Evolutionary conservation across 1,139 yeast genomes (phyloP).

Genomic region (Starmera stellimalicola): DNA sequence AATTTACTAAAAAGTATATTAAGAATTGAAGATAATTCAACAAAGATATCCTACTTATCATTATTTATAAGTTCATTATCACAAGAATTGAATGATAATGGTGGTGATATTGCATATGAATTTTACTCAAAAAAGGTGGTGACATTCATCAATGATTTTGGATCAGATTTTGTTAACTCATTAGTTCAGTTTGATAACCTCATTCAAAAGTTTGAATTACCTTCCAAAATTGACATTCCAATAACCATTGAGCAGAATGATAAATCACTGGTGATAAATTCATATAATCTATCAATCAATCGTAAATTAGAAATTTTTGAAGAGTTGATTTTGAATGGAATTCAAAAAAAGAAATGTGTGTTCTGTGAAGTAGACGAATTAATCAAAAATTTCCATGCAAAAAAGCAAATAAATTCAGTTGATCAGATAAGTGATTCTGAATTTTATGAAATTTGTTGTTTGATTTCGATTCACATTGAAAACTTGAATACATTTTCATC

Average conservation of each 20-base stretch:
- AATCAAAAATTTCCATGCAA: neutral
- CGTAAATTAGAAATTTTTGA: neutral
- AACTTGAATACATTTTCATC: constrained; percentile 5
- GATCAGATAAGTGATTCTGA: constrained; percentile 11
- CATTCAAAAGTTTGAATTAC: neutral
- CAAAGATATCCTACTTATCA: constrained; percentile 8
- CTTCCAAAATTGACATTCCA: too few relatives aligned
- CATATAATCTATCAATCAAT: neutral
- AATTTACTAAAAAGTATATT: constrained; percentile 10
- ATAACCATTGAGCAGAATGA: too few relatives aligned
- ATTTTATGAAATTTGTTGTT: constrained; percentile 11
- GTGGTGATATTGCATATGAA: neutral
- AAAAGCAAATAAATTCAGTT: constrained; percentile 4
- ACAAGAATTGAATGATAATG: constrained; percentile 6
- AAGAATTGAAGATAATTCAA: constrained; percentile 4
- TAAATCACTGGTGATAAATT: neutral
- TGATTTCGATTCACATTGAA: constrained; percentile 12
- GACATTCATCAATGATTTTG: constrained; percentile 11
- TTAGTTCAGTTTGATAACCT: too few relatives aligned
- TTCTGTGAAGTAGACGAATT: constrained; percentile 1
- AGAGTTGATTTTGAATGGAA: too few relatives aligned
- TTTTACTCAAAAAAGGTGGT: constrained; percentile 7
- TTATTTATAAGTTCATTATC: constrained; percentile 9
- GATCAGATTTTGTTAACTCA: constrained; percentile 9
- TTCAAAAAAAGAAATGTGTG: too few relatives aligned